These are phyloP conservation scores for Flaveria ramosissima DNA, from an alignment of 129 eudicot species.

Conservation along the genomic window DNA sequence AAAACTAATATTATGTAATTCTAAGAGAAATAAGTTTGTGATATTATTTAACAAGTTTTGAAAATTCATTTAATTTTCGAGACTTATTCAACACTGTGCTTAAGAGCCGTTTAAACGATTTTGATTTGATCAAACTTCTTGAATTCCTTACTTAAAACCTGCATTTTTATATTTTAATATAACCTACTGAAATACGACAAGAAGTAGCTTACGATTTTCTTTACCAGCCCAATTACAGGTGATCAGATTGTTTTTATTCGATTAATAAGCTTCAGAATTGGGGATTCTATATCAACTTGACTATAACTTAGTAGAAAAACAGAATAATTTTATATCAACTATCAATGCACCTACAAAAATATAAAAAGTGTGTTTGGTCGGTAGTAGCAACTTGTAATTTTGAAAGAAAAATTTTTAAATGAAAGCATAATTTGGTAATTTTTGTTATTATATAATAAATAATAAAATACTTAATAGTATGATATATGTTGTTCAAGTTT, in stretches of 20 bases:
- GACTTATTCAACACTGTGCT: neutral
- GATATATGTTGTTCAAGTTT: no score
- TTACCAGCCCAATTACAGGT: neutral
- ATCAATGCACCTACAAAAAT: neutral
- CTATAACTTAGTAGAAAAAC: neutral
- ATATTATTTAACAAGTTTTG: no score
- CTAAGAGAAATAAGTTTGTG: no score
- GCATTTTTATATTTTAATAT: neutral
- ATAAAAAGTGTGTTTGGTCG: neutral
- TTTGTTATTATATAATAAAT: neutral
- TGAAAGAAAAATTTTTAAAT: neutral
- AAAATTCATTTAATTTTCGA: neutral
- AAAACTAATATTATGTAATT: no score
- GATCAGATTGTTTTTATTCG: neutral
- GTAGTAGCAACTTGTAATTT: constrained; percentile 14
- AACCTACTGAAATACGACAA: neutral
- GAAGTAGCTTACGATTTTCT: neutral
- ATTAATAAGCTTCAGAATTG: constrained; percentile 4
- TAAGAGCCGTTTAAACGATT: neutral
- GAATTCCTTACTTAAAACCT: neutral
- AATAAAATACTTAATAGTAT: no score
- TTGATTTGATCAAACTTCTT: neutral
- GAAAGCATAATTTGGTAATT: neutral
- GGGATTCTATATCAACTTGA: constrained; percentile 15
- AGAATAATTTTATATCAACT: constrained; percentile 4